phyloP scores from a whole-genome alignment of 2,329 filamentous ascomycete species.

The Diplodia corticola region DNA sequence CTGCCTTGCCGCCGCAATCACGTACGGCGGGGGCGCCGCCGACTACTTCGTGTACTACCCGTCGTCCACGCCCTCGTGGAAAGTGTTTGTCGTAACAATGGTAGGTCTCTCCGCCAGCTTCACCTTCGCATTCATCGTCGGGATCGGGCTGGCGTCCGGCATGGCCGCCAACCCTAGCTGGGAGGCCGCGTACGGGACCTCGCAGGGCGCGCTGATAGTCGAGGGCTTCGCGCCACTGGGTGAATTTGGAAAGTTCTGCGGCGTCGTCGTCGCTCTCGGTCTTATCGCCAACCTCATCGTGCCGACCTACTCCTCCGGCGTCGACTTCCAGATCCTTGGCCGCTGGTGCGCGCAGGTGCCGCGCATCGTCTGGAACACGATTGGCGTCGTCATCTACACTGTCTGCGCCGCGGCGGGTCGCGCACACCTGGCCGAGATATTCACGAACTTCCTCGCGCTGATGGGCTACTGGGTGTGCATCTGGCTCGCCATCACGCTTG shows the following conservation, averaged over 20 bases:
- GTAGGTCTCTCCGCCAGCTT: conserved; percentile 59
- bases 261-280: conserved; percentile 64
- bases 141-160: conserved; percentile 63
- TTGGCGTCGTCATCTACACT: conserved; percentile 63
- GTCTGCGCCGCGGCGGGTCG: conserved; percentile 65
- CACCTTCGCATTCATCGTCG: conserved; percentile 61
- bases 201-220: conserved; percentile 65
- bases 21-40: conserved; percentile 63
- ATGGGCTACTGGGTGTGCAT: conserved; percentile 72
- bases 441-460: conserved; percentile 67
- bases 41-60: conserved; percentile 71
- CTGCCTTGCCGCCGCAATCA: conserved; percentile 64
- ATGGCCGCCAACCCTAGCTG: conserved; percentile 55
- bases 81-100: conserved; percentile 59
- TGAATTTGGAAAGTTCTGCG: conserved; percentile 66
- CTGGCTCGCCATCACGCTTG: conserved; percentile 62
- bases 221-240: conserved; percentile 61
- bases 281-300: conserved; percentile 67
- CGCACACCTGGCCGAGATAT: conserved; percentile 61
- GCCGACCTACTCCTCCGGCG: conserved; percentile 63
- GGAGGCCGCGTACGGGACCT: conserved; percentile 57
- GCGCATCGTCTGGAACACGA: conserved; percentile 64
- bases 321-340: conserved; percentile 69
- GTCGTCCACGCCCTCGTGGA: conserved; percentile 51
- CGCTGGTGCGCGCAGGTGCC: conserved; percentile 60